phyloP scores from a whole-genome alignment of 2,329 filamentous ascomycete genomes.

The Metarhizium sp. region DNA sequence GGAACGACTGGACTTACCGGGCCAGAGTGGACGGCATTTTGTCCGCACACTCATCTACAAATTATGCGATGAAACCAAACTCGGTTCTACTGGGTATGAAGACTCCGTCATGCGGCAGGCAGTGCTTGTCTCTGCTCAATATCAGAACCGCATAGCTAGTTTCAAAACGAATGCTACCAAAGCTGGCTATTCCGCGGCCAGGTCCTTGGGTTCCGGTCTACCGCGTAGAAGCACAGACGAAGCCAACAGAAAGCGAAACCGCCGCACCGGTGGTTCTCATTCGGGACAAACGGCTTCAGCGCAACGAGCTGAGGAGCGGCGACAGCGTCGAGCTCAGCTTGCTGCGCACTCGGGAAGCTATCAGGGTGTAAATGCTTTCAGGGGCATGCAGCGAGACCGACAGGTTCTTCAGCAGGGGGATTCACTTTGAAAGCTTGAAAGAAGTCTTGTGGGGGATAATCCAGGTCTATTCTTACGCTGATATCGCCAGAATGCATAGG shows the following conservation, averaged over 20 bases:
- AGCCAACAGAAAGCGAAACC: neutral
- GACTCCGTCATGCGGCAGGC: constrained; percentile 20
- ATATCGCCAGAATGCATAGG: neutral
- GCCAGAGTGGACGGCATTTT: constrained; percentile 4
- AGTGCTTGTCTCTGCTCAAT: constrained; percentile 17
- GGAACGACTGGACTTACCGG: constrained; percentile 3
- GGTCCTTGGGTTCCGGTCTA: neutral
- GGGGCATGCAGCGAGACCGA: constrained; percentile 8
- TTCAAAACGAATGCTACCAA: constrained; percentile 7
- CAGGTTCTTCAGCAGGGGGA: neutral
- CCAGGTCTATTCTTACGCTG: neutral
- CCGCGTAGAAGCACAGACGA: neutral
- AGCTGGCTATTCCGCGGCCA: neutral
- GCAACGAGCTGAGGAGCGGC: neutral
- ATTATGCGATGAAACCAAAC: constrained; percentile 8
- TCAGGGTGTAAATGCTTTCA: constrained; percentile 18
- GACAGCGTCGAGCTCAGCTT: constrained; percentile 4
- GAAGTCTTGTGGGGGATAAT: neutral
- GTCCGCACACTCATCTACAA: constrained; percentile 10
- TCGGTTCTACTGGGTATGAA: constrained; percentile 6
- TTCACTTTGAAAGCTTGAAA: too few species aligned
- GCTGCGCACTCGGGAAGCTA: constrained; percentile 9
- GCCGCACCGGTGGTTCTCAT: neutral
- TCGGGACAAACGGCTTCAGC: neutral
- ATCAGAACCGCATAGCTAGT: constrained; percentile 12